Base-by-base conservation (phyloP, 2,329 filamentous ascomycete species). In the Claviceps sp. region DNA sequence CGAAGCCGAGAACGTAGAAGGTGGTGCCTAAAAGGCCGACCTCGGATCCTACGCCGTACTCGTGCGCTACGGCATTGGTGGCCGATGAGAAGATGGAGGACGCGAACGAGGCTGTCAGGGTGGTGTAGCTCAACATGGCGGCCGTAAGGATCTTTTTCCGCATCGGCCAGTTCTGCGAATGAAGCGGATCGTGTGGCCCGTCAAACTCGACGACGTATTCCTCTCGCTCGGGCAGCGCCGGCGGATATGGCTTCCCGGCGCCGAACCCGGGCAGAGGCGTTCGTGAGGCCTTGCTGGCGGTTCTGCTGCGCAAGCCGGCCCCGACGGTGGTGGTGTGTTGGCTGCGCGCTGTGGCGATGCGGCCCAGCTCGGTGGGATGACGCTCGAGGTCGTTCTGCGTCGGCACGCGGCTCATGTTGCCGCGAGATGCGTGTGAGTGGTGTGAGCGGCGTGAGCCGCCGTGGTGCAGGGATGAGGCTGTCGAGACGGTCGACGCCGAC, bases 181-280 rank as follows among this genome's bases (percentile, higher is more conserved):
- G 88, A 54, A 90, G 62, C 2, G 88, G 88, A 61, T 95, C 89
- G 56, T 89, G 76, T 1, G 81, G 83, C 0, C 88, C 89, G 58
- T 90, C 84, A 62, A 95, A 95, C 66, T 88, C 86, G 44, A 90
- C 86, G 0, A 89, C 85, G 61, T 90, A 91, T 56, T 86, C 80
- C 59, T 90, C 86, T 58, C 77, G 74, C 14, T 82, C 79, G 2
- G 85, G 85, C 43, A 90, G 64, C 0, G 71, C 73, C 3, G 85
- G 85, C 3, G 86, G 86, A 60, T 80, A 88, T 0, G 81, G 74
- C 68, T 88, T 90, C n/a, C 83, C 85, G 51, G 73, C 80, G 38
- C 86, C 86, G 64, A 89, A 87, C 6, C 70, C 67, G 1, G 86
- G 86, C 52, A 89, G 62, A 0, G 84, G 81, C 61, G 69, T 80